Percentiles rank a stretch among this genome's conserved stretches.
Evolutionary conservation across 805 yeast genomes (phyloP).

Genomic region (Candida boidinii): DNA sequence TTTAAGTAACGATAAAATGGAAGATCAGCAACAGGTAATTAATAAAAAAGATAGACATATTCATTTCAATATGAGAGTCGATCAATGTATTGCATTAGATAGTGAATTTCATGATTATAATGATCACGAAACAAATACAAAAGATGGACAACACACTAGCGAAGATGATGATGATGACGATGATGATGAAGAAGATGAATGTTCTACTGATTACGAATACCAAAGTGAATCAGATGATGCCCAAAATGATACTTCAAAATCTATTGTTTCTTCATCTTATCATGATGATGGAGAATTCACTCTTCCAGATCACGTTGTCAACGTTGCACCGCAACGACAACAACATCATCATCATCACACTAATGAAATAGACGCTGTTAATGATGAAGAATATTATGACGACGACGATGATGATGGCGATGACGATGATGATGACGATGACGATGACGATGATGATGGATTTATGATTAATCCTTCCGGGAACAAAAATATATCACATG

Average conservation of each 20-base stretch:
- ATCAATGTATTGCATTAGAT: constrained; percentile 81
- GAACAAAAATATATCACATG: constrained; percentile 16
- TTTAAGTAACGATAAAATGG: neutral
- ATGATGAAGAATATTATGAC: constrained; percentile 10
- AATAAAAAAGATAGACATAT: constrained; percentile 53
- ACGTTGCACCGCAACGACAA: too few relatives aligned
- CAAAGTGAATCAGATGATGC: neutral
- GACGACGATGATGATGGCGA: constrained; percentile 16
- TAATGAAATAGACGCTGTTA: too few relatives aligned
- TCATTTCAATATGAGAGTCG: constrained; percentile 90
- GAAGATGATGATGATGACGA: constrained; percentile 12
- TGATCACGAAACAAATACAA: too few relatives aligned
- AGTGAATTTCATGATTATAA: constrained; percentile 20
- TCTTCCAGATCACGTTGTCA: too few relatives aligned
- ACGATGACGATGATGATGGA: constrained; percentile 18
- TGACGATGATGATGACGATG: constrained; percentile 15
- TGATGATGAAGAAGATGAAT: neutral
- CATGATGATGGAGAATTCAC: neutral
- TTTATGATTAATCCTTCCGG: constrained; percentile 14
- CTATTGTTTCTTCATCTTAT: too few relatives aligned
- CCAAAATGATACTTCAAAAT: too few relatives aligned
- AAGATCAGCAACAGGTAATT: constrained; percentile 1
- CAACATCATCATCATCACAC: too few relatives aligned
- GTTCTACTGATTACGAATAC: too few relatives aligned
- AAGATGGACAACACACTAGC: too few relatives aligned